These are phyloP conservation scores for Mrakia frigida DNA, from an alignment of 768 basidiomycete genomes.

Conservation along the genomic window DNA sequence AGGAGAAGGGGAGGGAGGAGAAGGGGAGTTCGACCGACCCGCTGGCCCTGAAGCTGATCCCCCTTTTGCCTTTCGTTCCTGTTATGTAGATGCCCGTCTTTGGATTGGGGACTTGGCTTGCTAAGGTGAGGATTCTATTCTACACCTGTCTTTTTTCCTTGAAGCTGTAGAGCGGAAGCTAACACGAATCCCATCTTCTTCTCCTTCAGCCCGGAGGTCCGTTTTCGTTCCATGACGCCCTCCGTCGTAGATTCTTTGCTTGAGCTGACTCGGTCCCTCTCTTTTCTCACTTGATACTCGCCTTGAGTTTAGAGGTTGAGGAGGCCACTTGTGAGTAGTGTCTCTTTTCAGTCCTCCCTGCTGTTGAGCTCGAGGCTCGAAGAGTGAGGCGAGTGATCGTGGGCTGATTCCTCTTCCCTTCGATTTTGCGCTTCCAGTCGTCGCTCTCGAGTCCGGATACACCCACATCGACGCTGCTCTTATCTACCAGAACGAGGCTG, in stretches of 20 bases:
- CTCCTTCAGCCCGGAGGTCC: slow-evolving; percentile 2
- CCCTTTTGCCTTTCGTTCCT: not conserved
- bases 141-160: not conserved
- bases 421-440: not conserved
- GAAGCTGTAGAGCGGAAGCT: not conserved
- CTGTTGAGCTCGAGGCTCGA: not conserved
- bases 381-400: too few relatives aligned
- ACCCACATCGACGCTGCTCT: slow-evolving; percentile 26
- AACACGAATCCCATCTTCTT: not conserved
- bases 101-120: slow-evolving; percentile 28
- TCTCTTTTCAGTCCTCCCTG: not conserved
- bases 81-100: slow-evolving; percentile 12
- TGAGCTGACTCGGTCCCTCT: not conserved
- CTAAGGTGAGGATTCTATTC: not conserved
- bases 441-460: slow-evolving; percentile 24
- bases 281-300: not conserved
- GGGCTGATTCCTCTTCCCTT: not conserved
- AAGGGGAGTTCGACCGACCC: not conserved
- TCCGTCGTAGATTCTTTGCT: not conserved
- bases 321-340: slow-evolving; percentile 7
- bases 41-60: not conserved
- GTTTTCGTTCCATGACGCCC: not conserved
- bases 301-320: slow-evolving; percentile 12
- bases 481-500: slow-evolving; percentile 18
- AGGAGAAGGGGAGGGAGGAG: not conserved